These are phyloP conservation scores for Meyerozyma guilliermondii DNA, from an alignment of 1,139 yeast genomes.

Conservation along the genomic window DNA sequence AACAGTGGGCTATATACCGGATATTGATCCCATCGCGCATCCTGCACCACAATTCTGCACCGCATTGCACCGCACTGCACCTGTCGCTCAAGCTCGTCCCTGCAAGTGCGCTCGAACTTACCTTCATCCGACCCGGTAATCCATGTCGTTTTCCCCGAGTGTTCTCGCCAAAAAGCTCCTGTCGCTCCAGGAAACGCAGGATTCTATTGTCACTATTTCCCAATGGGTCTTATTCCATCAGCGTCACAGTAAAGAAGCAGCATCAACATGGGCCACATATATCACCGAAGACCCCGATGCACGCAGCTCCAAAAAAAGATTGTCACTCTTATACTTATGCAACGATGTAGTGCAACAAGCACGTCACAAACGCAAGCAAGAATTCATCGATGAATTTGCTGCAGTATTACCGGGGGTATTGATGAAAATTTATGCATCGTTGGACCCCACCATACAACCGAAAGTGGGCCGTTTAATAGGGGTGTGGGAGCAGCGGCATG, in stretches of 20 bases:
- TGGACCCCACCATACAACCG: conserved; percentile 39
- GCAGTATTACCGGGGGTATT: conserved; percentile 38
- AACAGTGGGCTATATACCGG: not conserved
- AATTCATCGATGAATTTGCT: conserved; percentile 57
- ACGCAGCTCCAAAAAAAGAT: conserved; percentile 16
- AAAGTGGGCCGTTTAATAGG: conserved; percentile 60
- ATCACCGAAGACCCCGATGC: conserved; percentile 16
- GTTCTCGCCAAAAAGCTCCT: conserved; percentile 53
- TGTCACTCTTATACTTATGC: conserved; percentile 65
- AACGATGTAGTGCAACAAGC: conserved; percentile 86
- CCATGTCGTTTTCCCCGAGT: conserved; percentile 61
- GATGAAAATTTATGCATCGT: conserved; percentile 24
- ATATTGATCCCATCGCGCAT: not conserved
- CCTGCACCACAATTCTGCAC: no score
- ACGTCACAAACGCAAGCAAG: conserved; percentile 56
- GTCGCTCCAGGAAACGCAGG: conserved; percentile 70
- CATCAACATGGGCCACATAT: conserved; percentile 56
- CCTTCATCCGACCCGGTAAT: not conserved
- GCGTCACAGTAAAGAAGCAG: conserved; percentile 56
- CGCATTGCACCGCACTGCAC: no score
- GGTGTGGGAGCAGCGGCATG: conserved; percentile 70
- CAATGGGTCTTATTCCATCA: conserved; percentile 85
- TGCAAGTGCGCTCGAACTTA: no score
- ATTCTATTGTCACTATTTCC: conserved; percentile 74
- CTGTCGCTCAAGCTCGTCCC: no score